Evolutionary conservation across 2,329 filamentous ascomycete species (phyloP).

Genomic region (Fusarium drepaniforme): DNA sequence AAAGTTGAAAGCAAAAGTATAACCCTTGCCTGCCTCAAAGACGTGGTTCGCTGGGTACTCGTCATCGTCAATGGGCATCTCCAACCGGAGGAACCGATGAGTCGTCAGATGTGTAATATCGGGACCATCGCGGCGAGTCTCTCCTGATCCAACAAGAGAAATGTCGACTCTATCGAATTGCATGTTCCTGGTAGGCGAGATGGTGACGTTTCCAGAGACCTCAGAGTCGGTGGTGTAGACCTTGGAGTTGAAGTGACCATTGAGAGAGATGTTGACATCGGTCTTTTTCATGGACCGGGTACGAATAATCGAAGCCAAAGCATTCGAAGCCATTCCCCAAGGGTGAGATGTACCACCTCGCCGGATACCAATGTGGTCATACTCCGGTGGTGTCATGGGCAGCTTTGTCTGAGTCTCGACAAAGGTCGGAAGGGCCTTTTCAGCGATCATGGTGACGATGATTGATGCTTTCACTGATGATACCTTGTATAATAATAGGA

Average conservation of each 20-base stretch:
- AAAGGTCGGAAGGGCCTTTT: conserved; percentile 14
- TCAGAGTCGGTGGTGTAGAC: conserved; percentile 41
- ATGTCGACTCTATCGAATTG: conserved; percentile 34
- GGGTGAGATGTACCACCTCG: conserved; percentile 15
- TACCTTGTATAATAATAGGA: not conserved
- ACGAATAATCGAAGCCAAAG: conserved; percentile 19
- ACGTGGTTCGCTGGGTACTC: conserved; percentile 27
- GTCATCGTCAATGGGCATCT: conserved; percentile 36
- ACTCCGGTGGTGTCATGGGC: conserved; percentile 25
- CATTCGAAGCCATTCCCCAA: conserved; percentile 20
- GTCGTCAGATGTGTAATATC: conserved; percentile 35
- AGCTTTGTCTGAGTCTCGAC: conserved; percentile 29
- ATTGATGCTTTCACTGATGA: not conserved
- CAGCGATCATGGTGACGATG: conserved; percentile 20
- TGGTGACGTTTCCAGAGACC: conserved; percentile 34
- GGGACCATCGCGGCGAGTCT: conserved; percentile 36
- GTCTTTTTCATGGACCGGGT: conserved; percentile 17
- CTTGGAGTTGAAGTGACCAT: conserved; percentile 41
- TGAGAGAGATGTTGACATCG: conserved; percentile 28
- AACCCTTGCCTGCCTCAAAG: conserved; percentile 30
- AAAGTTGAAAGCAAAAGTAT: conserved; percentile 39
- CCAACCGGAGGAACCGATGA: conserved; percentile 36
- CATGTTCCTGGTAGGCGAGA: conserved; percentile 25
- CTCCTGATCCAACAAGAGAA: conserved; percentile 29
- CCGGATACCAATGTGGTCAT: conserved; percentile 33